Conservation (phyloP, 805 yeast genomes). For the Candida tammaniensis region DNA sequence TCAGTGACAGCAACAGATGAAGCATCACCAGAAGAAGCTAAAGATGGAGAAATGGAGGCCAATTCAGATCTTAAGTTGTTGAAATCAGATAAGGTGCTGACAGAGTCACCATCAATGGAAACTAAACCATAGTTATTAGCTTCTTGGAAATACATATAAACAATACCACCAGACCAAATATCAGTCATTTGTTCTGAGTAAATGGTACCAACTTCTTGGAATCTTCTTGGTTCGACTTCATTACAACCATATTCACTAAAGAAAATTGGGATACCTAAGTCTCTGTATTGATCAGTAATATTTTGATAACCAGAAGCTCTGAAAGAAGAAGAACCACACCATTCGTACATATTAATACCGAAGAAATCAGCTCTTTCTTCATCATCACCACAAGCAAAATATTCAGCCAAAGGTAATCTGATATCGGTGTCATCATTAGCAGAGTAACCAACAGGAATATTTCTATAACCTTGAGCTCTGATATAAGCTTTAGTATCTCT, state of each 20-base stretch:
- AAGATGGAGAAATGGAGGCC: conserved; percentile 38
- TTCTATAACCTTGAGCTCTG: conserved; percentile 55
- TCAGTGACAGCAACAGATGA: conserved; percentile 27
- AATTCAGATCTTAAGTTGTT: conserved; percentile 61
- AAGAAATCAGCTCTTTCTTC: conserved; percentile 73
- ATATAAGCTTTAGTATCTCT: conserved; percentile 76
- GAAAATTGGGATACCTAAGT: conserved; percentile 69
- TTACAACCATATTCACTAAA: conserved; percentile 87
- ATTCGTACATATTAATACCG: conserved; percentile 87
- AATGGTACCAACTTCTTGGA: conserved; percentile 67
- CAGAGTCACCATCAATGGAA: conserved; percentile 44
- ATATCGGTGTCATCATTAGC: conserved; percentile 72
- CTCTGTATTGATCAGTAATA: conserved; percentile 61
- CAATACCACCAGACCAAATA: conserved; percentile 90
- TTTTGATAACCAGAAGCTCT: conserved; percentile 59
- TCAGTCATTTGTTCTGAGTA: conserved; percentile 70
- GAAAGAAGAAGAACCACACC: conserved; percentile 73
- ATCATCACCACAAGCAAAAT: conserved; percentile 70
- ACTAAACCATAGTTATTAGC: conserved; percentile 75
- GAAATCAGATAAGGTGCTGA: conserved; percentile 62
- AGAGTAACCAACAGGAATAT: conserved; percentile 79
- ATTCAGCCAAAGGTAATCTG: conserved; percentile 67
- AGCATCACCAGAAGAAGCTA: conserved; percentile 18
- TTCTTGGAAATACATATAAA: conserved; percentile 81
- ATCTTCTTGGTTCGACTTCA: conserved; percentile 62